Evolutionary conservation across 2,329 filamentous ascomycete species (phyloP), one percentile per base, ranked within the genome.

Genomic region (Teratosphaeria gauchensis): DNA sequence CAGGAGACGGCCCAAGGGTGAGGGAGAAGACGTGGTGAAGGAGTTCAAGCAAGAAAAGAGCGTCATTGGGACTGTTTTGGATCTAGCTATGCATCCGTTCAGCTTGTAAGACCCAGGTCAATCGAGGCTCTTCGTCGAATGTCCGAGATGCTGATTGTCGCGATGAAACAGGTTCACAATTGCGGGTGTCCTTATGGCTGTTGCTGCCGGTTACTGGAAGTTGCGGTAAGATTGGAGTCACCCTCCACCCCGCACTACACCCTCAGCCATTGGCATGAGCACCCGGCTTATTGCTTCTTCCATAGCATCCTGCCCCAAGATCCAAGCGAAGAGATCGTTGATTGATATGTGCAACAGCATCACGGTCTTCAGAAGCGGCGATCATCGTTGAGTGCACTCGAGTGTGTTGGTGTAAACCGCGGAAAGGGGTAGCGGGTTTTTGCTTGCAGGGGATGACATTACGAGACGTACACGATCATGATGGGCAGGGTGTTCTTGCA

Each of bases 181-280:
- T 19, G 56, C 54, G 5, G 59, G 59, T 32, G n/a, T 59, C 19
- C 32, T 51, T 21, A 7, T 59, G 11, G 59, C 59, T 19, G 55
- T 61, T n/a, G 59, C 54, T 12, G 57, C 32, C 21, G 57, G 59
- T 12, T n/a, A 31, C 14, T 61, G 56, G 56, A 61, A 61, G 53
- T 30, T 59, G 48, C 54, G 57, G 53, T 57, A 58, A 38, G 59
- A 52, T 53, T 53, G 52, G 31, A 53, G 42, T 8, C 42, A 19
- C 3, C 16, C 16, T 19, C 42, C 42, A 21, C 9, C 16, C 19
- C 19, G 42, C 42, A 48, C 19, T 48, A n/a, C 42, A 48, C 2
- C 2, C 21, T 19, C 19, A 48, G 42, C 42, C 42, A 19, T 21
- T 21, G n/a, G n/a, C 42, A 48, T 21, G 42, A 48, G 42, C 42